Evolutionary conservation across 2,329 filamentous ascomycete genomes (phyloP).

Genomic region (Ustulina deusta): DNA sequence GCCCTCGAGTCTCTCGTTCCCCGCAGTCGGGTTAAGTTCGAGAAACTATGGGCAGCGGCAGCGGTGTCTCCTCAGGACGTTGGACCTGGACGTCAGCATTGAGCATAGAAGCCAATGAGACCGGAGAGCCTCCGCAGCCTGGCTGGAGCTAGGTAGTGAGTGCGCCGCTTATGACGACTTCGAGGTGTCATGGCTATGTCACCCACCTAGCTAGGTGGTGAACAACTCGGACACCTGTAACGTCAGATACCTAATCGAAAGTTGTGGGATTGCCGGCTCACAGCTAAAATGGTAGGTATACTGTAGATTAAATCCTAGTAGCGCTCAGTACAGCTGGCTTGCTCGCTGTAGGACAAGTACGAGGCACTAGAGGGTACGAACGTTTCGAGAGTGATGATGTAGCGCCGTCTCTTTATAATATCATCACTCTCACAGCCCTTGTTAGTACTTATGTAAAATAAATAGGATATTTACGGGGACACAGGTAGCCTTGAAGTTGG

Average conservation of each 20-base stretch:
- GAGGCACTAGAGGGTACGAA: not conserved
- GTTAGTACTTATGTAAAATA: not conserved
- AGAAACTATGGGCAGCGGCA: too few species aligned
- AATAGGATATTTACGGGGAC: too few species aligned
- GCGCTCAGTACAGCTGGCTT: not conserved
- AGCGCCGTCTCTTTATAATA: not conserved
- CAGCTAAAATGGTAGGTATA: not conserved
- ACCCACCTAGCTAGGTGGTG: not conserved
- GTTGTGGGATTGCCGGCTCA: not conserved
- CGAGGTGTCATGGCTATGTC: slow-evolving; percentile 30
- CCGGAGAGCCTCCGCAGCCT: not conserved
- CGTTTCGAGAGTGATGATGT: not conserved
- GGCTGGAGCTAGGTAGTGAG: slow-evolving; percentile 15
- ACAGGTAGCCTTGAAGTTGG: too few species aligned
- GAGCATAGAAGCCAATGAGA: slow-evolving; percentile 12
- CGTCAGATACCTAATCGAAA: slow-evolving; percentile 20
- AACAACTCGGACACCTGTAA: slow-evolving; percentile 1
- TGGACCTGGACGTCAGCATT: not conserved
- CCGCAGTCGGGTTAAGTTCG: too few species aligned
- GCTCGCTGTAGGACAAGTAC: not conserved
- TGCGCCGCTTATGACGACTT: slow-evolving; percentile 25
- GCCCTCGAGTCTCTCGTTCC: not conserved
- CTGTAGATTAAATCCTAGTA: not conserved
- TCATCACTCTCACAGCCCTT: not conserved
- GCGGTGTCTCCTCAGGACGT: not conserved